Evolutionary conservation across 2,329 filamentous ascomycete genomes (phyloP).

Genomic region (Aurifilum marmelostoma): DNA sequence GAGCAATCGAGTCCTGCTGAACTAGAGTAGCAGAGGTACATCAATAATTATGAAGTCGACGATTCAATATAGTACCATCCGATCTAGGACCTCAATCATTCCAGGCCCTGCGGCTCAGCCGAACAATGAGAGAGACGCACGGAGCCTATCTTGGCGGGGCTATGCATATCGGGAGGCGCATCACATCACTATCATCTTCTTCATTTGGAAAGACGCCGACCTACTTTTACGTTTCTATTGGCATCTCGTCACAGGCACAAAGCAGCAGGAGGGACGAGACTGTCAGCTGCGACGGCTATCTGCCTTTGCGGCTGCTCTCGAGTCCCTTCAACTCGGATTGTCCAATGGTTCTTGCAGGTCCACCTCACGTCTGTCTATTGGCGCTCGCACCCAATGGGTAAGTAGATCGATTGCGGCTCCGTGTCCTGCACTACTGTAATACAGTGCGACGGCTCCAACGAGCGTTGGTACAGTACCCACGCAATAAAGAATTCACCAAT

Average conservation of each 20-base stretch:
- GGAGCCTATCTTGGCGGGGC: not conserved
- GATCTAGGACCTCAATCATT: not conserved
- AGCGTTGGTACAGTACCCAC: constrained; percentile 1
- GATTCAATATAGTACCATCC: not conserved
- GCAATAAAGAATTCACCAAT: not conserved
- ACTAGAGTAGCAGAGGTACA: not conserved
- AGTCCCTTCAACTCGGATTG: not conserved
- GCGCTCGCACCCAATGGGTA: not conserved
- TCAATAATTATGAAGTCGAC: not conserved
- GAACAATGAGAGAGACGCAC: not conserved
- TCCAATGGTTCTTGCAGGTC: not conserved
- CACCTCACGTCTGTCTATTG: not conserved
- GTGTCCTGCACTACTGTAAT: not conserved
- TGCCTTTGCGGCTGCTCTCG: not conserved
- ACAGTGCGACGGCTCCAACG: not conserved
- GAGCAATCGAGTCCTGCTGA: no score
- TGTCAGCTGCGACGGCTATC: not conserved
- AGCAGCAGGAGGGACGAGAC: not conserved
- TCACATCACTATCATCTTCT: not conserved
- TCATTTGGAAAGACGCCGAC: not conserved
- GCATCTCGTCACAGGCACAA: not conserved
- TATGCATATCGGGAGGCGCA: not conserved
- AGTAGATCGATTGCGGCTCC: not conserved
- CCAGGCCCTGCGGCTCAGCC: not conserved
- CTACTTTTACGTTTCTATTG: not conserved